Evolutionary conservation across 1,139 yeast genomes (phyloP), one percentile per base, ranked within the genome.

Genomic region (Nadsonia starkeyi-henricii): DNA sequence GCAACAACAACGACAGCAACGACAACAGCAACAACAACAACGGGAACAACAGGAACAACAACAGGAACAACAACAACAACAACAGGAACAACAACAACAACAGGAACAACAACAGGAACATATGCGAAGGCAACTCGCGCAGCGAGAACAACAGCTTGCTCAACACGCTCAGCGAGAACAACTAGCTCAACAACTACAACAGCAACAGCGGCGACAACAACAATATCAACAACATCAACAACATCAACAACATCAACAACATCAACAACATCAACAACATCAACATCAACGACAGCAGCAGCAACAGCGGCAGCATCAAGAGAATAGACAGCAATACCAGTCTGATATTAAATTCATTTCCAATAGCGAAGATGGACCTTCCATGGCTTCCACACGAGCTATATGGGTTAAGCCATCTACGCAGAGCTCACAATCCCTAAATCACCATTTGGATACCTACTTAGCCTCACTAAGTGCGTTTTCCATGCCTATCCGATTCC

Each of bases 381-480:
- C 23, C 42, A 48, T 17, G 19, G 20, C 44, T 4, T 41, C 50
- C 7, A 21, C 19, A 21, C 46, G 47, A 3, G 47, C 67, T 2
- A 65, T 64, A 39, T 64, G 68, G 68, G 67, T 64, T 42, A 62
- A 62, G 50, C 63, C 65, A 4, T 60, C 57, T 17, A 51, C 58
- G 7, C 51, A 56, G 12, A 52, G 57, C 41, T 55, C 54, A 33
- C 63, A 59, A 37, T 58, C 58, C 17, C 54, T 64, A 21, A 60
- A 63, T 48, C 63, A 63, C 7, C 59, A 58, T 36, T 52, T 66
- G 41, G 60, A 63, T 41, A 57, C 64, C 15, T 66, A 66, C 47
- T 58, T 70, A 43, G 57, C 63, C 19, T 59, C 66, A 23, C 63
- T 70, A 33, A 59, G 65, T 42, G 74, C 73, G 3, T 70, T 70